Evolutionary conservation across 495 filamentous ascomycete species (phyloP).

Genomic region (Cercophora newfieldiana): DNA sequence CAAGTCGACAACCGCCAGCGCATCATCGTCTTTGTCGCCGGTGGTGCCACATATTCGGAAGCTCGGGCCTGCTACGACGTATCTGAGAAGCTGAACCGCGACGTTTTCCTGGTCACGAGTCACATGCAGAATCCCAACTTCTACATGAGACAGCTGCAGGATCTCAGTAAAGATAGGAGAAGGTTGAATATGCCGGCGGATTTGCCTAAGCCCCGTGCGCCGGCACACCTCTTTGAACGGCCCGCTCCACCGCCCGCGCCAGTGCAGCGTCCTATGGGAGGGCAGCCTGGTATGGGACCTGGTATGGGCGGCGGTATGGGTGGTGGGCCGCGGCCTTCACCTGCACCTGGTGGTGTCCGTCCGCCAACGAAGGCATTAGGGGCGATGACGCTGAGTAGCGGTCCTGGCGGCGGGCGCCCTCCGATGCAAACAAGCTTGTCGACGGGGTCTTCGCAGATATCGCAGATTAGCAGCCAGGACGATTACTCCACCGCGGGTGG

Average conservation of each 20-base stretch:
- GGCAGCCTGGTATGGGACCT: not conserved
- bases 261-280: slow-evolving; percentile 18
- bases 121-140: slow-evolving; percentile 85
- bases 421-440: not conserved
- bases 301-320: slow-evolving; percentile 36
- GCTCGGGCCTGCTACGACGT: slow-evolving; percentile 86
- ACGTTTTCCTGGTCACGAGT: slow-evolving; percentile 86
- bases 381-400: slow-evolving; percentile 35
- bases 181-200: slow-evolving; percentile 80
- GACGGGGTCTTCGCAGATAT: slow-evolving; percentile 5
- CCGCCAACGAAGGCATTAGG: slow-evolving; percentile 34
- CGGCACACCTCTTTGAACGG: slow-evolving; percentile 83
- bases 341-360: slow-evolving; percentile 26
- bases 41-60: slow-evolving; percentile 92
- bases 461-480: slow-evolving; percentile 11
- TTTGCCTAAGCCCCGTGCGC: slow-evolving; percentile 73
- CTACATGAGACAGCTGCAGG: slow-evolving; percentile 78
- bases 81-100: slow-evolving; percentile 65
- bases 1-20: slow-evolving; percentile 82
- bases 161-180: slow-evolving; percentile 71
- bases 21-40: slow-evolving; percentile 93
- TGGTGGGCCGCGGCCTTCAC: slow-evolving; percentile 28
- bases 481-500: slow-evolving; percentile 31
- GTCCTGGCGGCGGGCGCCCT: slow-evolving; percentile 21
- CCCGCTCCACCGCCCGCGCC: slow-evolving; percentile 52